Conservation (phyloP, 257 asterid genomes). For the Echites panduratus region DNA sequence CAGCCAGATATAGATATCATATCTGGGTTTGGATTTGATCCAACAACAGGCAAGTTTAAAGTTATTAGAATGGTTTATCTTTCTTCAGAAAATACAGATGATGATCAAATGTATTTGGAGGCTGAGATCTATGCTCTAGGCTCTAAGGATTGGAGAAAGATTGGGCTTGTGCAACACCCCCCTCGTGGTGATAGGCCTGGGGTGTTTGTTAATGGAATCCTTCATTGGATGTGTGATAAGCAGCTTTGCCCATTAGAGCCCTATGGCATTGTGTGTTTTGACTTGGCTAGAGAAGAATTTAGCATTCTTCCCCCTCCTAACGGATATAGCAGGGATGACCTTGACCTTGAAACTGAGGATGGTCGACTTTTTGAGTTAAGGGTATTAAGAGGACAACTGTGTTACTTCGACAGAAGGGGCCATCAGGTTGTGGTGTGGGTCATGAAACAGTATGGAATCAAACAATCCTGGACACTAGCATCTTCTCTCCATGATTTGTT, state of each 20-base stretch:
- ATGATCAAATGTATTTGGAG: neutral
- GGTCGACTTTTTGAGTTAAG: neutral
- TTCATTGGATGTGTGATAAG: constrained; percentile 10
- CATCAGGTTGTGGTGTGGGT: neutral
- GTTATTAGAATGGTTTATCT: neutral
- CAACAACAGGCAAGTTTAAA: neutral
- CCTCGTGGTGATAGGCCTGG: constrained; percentile 12
- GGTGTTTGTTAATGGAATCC: constrained; percentile 4
- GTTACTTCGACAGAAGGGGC: neutral
- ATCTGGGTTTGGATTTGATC: constrained; percentile 15
- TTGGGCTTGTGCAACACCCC: neutral
- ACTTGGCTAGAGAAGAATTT: neutral
- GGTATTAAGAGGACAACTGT: neutral
- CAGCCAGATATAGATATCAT: constrained; percentile 6
- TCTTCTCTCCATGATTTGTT: neutral
- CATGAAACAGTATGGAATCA: neutral
- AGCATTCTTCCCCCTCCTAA: neutral
- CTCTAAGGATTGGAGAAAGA: constrained; percentile 1
- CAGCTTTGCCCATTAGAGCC: constrained; percentile 5
- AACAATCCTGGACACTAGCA: neutral
- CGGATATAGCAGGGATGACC: neutral
- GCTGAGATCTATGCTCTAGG: constrained; percentile 6
- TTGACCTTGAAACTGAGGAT: neutral
- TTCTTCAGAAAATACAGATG: neutral
- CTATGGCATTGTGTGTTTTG: constrained; percentile 2